phyloP scores from a whole-genome alignment of 1,139 yeast species.

The Taiozyma sp. region DNA sequence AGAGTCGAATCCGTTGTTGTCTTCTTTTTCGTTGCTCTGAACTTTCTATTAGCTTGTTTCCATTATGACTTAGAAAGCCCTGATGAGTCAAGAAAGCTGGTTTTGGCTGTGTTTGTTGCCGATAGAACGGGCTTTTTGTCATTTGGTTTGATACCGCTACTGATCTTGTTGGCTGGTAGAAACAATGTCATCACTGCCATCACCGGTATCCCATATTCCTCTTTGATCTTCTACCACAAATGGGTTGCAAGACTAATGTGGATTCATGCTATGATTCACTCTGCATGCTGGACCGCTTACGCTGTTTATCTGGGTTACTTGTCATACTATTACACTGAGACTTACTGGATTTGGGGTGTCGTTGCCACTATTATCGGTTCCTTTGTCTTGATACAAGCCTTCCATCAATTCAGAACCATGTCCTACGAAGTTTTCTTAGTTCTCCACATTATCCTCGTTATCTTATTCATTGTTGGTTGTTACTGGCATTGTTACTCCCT shows the following conservation, averaged over 20 bases:
- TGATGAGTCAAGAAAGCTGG: slow-evolving; percentile 27
- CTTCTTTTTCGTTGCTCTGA: slow-evolving; percentile 39
- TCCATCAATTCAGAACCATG: slow-evolving; percentile 40
- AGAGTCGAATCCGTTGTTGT: slow-evolving; percentile 53
- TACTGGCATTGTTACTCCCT: slow-evolving; percentile 49
- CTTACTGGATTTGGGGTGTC: slow-evolving; percentile 37
- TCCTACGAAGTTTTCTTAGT: slow-evolving; percentile 56
- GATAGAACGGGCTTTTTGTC: slow-evolving; percentile 53
- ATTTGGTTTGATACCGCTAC: slow-evolving; percentile 41
- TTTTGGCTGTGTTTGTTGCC: slow-evolving; percentile 50
- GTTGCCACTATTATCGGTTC: slow-evolving; percentile 37
- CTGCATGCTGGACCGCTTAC: slow-evolving; percentile 38
- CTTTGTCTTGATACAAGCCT: slow-evolving; percentile 38
- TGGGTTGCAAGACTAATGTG: slow-evolving; percentile 48
- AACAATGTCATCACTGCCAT: slow-evolving; percentile 56
- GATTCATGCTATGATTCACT: slow-evolving; percentile 34
- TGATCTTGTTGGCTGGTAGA: slow-evolving; percentile 54
- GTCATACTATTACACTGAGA: background rate
- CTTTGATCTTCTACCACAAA: slow-evolving; percentile 57
- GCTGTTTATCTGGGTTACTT: slow-evolving; percentile 19
- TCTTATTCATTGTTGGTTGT: slow-evolving; percentile 44
- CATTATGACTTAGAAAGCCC: slow-evolving; percentile 33
- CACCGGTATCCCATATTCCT: slow-evolving; percentile 57
- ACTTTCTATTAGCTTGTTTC: slow-evolving; percentile 36
- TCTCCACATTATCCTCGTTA: slow-evolving; percentile 48